Evolutionary conservation across 257 asterid species (phyloP).

Genomic region (Solanum virginianum): DNA sequence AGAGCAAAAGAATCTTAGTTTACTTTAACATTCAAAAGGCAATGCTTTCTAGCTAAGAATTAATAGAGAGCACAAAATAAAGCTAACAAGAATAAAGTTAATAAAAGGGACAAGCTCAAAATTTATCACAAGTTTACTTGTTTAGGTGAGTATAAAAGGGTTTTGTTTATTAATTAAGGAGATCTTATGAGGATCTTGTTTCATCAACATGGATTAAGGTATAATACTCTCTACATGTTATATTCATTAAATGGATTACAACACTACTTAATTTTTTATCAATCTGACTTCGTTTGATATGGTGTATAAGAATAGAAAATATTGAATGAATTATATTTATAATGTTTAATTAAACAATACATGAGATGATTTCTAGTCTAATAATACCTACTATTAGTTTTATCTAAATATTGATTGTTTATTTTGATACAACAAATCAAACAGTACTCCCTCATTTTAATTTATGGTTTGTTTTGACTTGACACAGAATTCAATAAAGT

Average conservation of each 20-base stretch:
- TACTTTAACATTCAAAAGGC: not conserved
- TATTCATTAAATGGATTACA: not conserved
- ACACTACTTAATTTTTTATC: not conserved
- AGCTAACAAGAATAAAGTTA: slow-evolving; percentile 8
- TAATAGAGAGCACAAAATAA: slow-evolving; percentile 1
- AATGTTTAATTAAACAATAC: too few relatives aligned
- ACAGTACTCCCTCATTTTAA: too few relatives aligned
- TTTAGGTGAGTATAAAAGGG: not conserved
- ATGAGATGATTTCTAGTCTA: too few relatives aligned
- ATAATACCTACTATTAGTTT: too few relatives aligned
- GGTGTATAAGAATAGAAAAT: not conserved
- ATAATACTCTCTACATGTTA: not conserved
- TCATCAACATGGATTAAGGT: not conserved
- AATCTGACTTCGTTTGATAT: not conserved
- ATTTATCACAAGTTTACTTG: not conserved
- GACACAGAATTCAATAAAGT: too few relatives aligned
- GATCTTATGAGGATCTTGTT: not conserved
- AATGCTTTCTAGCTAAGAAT: not conserved
- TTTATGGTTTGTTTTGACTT: too few relatives aligned
- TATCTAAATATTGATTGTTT: too few relatives aligned
- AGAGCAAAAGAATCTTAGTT: slow-evolving; percentile 3
- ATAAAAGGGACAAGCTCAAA: not conserved
- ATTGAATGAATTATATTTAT: too few relatives aligned
- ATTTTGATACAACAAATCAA: too few relatives aligned
- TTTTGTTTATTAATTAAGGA: not conserved